Evolutionary conservation across 352 stramenopile species (phyloP).

Genomic region (Hyaloperonospora arabidopsidis): DNA sequence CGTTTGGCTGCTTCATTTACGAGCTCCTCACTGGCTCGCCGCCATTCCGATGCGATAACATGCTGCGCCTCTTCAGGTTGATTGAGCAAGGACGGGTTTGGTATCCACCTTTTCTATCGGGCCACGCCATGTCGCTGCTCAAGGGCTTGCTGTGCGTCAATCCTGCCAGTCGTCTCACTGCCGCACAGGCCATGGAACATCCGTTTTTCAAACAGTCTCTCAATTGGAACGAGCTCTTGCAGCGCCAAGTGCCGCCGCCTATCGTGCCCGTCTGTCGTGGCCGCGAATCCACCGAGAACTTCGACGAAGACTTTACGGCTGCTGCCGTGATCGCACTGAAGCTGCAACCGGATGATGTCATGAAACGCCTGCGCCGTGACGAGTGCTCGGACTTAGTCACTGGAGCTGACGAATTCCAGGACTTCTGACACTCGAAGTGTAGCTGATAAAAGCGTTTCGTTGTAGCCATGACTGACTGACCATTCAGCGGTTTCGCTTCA

Average conservation of each 20-base stretch:
- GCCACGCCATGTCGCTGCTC: slow-evolving; percentile 35
- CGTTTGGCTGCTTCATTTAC: slow-evolving; percentile 80
- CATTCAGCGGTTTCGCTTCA: no score
- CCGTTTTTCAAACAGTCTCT: slow-evolving; percentile 58
- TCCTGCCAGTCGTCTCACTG: slow-evolving; percentile 40
- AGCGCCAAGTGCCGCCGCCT: slow-evolving; percentile 52
- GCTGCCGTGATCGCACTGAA: slow-evolving; percentile 45
- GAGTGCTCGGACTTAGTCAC: slow-evolving; percentile 19
- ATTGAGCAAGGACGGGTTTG: slow-evolving; percentile 56
- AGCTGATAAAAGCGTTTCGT: no score
- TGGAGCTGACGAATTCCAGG: slow-evolving; percentile 27
- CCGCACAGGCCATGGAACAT: slow-evolving; percentile 59
- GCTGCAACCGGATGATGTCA: slow-evolving; percentile 24
- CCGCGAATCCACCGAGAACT: slow-evolving; percentile 70
- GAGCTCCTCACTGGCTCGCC: slow-evolving; percentile 66
- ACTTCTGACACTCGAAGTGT: slow-evolving; percentile 17
- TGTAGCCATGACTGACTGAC: no score
- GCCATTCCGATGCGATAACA: slow-evolving; percentile 63
- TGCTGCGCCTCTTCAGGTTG: slow-evolving; percentile 50
- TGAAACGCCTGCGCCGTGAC: slow-evolving; percentile 30
- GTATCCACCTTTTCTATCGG: slow-evolving; percentile 60
- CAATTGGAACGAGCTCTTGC: slow-evolving; percentile 58
- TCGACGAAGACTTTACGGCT: slow-evolving; percentile 79
- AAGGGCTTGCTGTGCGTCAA: slow-evolving; percentile 48
- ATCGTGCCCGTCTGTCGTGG: slow-evolving; percentile 51